Percentiles rank a stretch among this genome's conserved stretches.
Conservation (phyloP, 352 stramenopile species). For the Globisporangium parvum region DNA sequence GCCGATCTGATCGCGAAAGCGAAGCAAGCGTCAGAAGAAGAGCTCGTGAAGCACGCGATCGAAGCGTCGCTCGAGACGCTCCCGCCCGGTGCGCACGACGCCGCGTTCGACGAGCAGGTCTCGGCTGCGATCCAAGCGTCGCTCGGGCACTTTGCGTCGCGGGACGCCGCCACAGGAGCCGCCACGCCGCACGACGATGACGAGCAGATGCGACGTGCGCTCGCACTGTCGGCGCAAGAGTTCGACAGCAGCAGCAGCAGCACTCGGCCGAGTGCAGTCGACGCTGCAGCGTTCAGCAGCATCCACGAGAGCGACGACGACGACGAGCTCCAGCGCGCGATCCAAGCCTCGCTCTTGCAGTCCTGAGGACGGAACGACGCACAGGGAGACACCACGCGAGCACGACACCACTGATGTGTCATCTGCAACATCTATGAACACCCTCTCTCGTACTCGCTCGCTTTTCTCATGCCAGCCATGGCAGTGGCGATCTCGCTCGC, state of each 20-base stretch:
- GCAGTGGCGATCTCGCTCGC: neutral
- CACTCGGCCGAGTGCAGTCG: neutral
- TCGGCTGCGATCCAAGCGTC: conserved; percentile 68
- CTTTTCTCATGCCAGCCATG: neutral
- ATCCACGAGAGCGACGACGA: conserved; percentile 48
- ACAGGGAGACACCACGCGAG: too few relatives aligned
- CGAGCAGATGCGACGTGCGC: conserved; percentile 49
- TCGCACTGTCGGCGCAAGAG: conserved; percentile 61
- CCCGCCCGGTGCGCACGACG: neutral
- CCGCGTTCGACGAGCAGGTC: conserved; percentile 52
- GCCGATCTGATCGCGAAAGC: conserved; percentile 61
- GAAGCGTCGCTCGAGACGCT: conserved; percentile 46
- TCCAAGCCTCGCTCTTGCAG: conserved; percentile 66
- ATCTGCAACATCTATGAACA: neutral
- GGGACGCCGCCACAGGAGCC: neutral
- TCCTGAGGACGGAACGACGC: conserved; percentile 20
- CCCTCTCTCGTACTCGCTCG: too few relatives aligned
- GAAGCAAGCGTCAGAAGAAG: conserved; percentile 66
- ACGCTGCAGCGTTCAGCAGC: neutral
- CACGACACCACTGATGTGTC: too few relatives aligned
- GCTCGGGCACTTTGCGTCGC: conserved; percentile 14
- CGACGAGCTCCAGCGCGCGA: conserved; percentile 75
- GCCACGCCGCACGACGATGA: conserved; percentile 34
- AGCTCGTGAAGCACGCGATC: conserved; percentile 62
- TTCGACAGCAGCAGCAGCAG: conserved; percentile 20